Evolutionary conservation across 257 asterid species (phyloP), one percentile per base, ranked within the genome.

Genomic region (Coffea canephora): DNA sequence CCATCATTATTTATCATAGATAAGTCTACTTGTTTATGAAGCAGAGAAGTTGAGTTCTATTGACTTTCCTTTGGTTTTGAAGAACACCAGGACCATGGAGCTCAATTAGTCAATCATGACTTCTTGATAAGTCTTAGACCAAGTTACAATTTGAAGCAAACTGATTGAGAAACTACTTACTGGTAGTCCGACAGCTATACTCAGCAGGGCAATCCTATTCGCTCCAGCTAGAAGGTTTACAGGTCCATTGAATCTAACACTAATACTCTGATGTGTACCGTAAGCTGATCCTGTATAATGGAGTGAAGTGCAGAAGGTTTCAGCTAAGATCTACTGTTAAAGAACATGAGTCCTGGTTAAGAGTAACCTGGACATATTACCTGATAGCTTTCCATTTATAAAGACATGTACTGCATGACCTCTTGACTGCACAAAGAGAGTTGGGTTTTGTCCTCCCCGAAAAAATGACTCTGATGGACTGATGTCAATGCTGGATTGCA

Each of bases 181-280:
- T 14, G 92, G 95, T 71, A 91, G 81, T 52, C 97, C 97, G 80
- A 89, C 86, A 75, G 95, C 91, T 41, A 90, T 88, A 55, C 93
- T 90, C 45, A 91, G 90, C 59, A 91, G 86, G 64, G 90, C 85
- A 50, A 91, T 82, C 80, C 75, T 86, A 39, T 90, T 91, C 7
- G 73, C 49, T 67, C 97, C 95, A 4, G 79, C 83, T 48, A 61
- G 80, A 76, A 89, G 81, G 55, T 85, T 85, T 77, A 89, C 85
- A 39, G 89, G 89, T 62, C 84, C 91, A 4, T 71, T 84, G 81
- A 85, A 90, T 8, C 82, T 87, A 50, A 88, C 83, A 69, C 79
- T 87, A 55, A 82, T 86, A n/a, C 77, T 85, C 59, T 78, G 82
- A 54, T 81, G 69, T 45, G 82, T 80, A 79, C 95, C 95, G 78